These are phyloP conservation scores for Saraca asoca DNA, from an alignment of 331 rosid species.

Conservation along the genomic window DNA sequence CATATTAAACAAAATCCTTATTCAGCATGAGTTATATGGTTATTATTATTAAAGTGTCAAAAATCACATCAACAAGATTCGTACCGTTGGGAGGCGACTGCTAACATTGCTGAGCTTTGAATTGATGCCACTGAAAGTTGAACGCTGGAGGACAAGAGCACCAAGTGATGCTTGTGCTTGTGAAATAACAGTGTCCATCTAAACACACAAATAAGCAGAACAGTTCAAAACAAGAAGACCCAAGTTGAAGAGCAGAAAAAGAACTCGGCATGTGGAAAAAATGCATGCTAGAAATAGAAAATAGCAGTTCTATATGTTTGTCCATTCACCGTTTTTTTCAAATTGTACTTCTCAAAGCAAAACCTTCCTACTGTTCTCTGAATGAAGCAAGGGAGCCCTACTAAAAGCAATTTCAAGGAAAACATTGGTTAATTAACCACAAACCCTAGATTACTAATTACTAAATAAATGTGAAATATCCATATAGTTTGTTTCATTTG, in stretches of 20 bases:
- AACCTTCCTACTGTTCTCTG: too few species aligned
- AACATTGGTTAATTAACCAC: too few species aligned
- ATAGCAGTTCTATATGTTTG: conserved; percentile 11
- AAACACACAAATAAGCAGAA: conserved; percentile 29
- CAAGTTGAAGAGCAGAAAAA: conserved; percentile 2
- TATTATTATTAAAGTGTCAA: conserved; percentile 17
- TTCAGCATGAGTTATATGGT: conserved; percentile 3
- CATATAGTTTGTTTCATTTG: too few species aligned
- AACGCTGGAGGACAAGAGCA: conserved; percentile 84
- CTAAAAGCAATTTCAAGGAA: too few species aligned
- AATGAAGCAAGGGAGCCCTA: too few species aligned
- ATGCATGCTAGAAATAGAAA: not conserved
- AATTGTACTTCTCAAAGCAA: too few species aligned
- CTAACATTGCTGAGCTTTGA: conserved; percentile 88
- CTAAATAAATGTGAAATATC: too few species aligned
- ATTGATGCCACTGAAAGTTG: conserved; percentile 91
- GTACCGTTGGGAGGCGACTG: conserved; percentile 94
- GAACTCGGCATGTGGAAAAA: conserved; percentile 1
- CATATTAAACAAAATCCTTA: not conserved
- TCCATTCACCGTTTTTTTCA: too few species aligned
- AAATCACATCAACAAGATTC: conserved; percentile 22
- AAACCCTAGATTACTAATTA: too few species aligned
- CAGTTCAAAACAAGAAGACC: conserved; percentile 27
- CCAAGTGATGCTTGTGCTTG: conserved; percentile 98
- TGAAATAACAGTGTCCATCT: conserved; percentile 89